These are phyloP conservation scores for Lithospermum erythrorhizon DNA, from an alignment of 257 asterid species.

Conservation along the genomic window DNA sequence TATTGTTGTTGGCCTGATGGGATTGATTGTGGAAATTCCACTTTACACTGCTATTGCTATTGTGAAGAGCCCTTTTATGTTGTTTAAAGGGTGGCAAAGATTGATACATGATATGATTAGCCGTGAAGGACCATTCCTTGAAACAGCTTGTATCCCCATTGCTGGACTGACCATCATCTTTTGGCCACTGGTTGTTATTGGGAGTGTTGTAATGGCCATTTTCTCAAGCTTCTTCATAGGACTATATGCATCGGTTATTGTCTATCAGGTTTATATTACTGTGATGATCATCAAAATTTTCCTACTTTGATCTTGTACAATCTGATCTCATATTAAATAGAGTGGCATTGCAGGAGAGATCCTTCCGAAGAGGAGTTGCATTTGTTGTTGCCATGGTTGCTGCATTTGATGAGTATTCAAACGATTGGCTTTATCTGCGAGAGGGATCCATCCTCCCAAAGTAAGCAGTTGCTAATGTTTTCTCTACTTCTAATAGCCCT, in stretches of 20 bases:
- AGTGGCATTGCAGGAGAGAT: slow-evolving; percentile 52
- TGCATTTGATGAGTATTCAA: slow-evolving; percentile 88
- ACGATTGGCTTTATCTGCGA: slow-evolving; percentile 91
- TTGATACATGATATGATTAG: slow-evolving; percentile 75
- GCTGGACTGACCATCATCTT: slow-evolving; percentile 84
- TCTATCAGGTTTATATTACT: slow-evolving; percentile 57
- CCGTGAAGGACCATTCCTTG: slow-evolving; percentile 90
- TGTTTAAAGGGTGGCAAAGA: slow-evolving; percentile 93
- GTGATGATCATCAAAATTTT: neutral
- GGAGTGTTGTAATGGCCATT: slow-evolving; percentile 65
- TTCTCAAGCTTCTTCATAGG: slow-evolving; percentile 82
- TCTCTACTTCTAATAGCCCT: neutral
- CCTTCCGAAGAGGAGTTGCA: slow-evolving; percentile 70
- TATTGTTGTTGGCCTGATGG: slow-evolving; percentile 59
- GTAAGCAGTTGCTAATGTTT: slow-evolving; percentile 23
- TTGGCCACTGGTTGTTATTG: slow-evolving; percentile 86
- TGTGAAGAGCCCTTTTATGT: slow-evolving; percentile 77
- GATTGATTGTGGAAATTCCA: slow-evolving; percentile 78
- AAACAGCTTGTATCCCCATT: slow-evolving; percentile 90
- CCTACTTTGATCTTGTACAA: neutral
- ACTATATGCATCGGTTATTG: slow-evolving; percentile 65
- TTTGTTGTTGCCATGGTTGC: slow-evolving; percentile 88
- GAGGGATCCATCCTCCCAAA: slow-evolving; percentile 90
- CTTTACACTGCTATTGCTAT: slow-evolving; percentile 75
- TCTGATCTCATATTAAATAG: neutral